Evolutionary conservation across 2,329 filamentous ascomycete genomes (phyloP).

Genomic region (Raffaelea ambrosiae): DNA sequence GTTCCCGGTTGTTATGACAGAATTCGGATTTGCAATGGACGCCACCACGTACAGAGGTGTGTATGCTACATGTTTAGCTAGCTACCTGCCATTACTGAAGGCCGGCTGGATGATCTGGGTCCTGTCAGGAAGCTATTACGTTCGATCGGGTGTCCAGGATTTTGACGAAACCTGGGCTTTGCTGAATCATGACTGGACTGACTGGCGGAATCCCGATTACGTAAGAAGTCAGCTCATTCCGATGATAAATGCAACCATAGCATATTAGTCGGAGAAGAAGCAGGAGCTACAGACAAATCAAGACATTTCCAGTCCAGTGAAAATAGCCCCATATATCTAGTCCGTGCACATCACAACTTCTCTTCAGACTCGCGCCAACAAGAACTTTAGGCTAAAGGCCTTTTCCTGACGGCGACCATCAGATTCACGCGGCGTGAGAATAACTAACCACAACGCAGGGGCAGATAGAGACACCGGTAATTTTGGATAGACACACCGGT

Average conservation of each 20-base stretch:
- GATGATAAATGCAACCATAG: slow-evolving; percentile 29
- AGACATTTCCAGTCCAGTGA: no score
- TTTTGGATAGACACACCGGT: no score
- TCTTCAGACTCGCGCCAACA: background rate
- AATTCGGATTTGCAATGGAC: slow-evolving; percentile 46
- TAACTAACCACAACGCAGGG: no score
- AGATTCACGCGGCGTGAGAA: no score
- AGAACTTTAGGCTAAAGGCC: no score
- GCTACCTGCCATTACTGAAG: slow-evolving; percentile 38
- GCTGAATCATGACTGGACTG: slow-evolving; percentile 44
- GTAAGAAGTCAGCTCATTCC: slow-evolving; percentile 30
- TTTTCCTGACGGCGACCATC: no score
- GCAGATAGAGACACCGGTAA: no score
- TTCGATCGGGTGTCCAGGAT: slow-evolving; percentile 42
- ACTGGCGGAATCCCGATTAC: slow-evolving; percentile 36
- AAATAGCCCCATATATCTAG: background rate
- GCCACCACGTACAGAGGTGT: slow-evolving; percentile 33
- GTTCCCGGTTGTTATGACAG: slow-evolving; percentile 43
- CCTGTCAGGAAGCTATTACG: slow-evolving; percentile 50
- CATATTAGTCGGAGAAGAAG: slow-evolving; percentile 14
- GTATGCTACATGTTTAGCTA: slow-evolving; percentile 44
- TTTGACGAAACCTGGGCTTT: slow-evolving; percentile 51
- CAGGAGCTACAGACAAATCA: no score
- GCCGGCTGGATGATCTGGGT: slow-evolving; percentile 53
- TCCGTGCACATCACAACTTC: no score